Conservation (phyloP, 2,329 filamentous ascomycete species). For the Claviceps fusiformis region DNA sequence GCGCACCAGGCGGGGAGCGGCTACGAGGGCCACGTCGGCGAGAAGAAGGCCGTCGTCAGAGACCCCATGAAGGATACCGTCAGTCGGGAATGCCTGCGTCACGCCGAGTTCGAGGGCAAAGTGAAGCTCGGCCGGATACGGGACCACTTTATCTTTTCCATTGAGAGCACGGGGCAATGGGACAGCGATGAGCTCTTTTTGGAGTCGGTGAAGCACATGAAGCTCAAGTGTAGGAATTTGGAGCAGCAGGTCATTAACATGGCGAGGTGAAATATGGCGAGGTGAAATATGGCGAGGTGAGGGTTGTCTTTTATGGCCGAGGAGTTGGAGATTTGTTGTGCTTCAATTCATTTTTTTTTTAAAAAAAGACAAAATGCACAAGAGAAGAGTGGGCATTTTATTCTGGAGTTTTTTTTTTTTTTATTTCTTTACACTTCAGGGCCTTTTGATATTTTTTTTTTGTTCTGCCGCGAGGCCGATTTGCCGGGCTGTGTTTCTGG, state of each 20-base stretch:
- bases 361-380: too few relatives aligned
- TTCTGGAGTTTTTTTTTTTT: constrained; percentile 1
- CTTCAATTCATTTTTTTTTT: not conserved
- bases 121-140: constrained; percentile 80
- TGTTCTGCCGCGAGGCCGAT: too few relatives aligned
- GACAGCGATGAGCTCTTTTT: constrained; percentile 89
- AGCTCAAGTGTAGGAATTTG: constrained; percentile 66
- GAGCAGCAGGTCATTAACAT: constrained; percentile 58
- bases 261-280: constrained; percentile 28
- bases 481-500: too few relatives aligned
- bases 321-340: too few relatives aligned
- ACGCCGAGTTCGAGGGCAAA: constrained; percentile 88
- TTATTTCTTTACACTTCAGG: not conserved
- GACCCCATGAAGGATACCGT: constrained; percentile 93
- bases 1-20: constrained; percentile 44
- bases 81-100: constrained; percentile 79
- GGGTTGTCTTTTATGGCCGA: not conserved
- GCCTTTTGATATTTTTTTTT: constrained; percentile 6
- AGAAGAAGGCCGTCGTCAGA: constrained; percentile 74
- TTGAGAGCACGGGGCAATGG: constrained; percentile 93
- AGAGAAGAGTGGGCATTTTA: not conserved
- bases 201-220: constrained; percentile 73
- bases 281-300: too few relatives aligned
- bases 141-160: constrained; percentile 94
- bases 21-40: constrained; percentile 62